Percentiles rank a stretch among this genome's conserved stretches.
These are phyloP conservation scores for Pestalotiopsis sp. DNA, from an alignment of 2,329 filamentous ascomycete species.

Conservation along the genomic window DNA sequence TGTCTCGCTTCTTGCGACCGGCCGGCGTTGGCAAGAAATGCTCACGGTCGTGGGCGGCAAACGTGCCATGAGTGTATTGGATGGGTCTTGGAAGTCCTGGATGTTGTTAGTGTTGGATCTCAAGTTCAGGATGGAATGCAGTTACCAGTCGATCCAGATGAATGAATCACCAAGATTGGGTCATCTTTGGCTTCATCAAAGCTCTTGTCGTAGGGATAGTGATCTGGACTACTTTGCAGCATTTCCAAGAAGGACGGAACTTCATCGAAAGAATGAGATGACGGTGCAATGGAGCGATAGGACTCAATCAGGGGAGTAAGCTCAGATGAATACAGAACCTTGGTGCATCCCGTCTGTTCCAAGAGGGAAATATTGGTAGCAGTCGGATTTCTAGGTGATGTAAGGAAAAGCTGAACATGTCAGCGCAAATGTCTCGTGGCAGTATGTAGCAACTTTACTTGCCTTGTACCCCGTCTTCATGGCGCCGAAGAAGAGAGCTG, in stretches of 20 bases:
- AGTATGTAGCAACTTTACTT: background rate
- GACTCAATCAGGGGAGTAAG: constrained; percentile 17
- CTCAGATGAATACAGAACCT: constrained; percentile 21
- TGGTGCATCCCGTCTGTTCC: constrained; percentile 19
- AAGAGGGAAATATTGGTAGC: constrained; percentile 21
- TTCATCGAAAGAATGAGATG: background rate
- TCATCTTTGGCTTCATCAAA: constrained; percentile 24
- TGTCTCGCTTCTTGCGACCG: background rate
- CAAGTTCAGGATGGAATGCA: background rate
- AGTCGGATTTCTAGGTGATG: constrained; percentile 24
- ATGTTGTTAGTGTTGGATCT: background rate
- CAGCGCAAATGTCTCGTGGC: background rate
- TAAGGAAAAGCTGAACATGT: constrained; percentile 20
- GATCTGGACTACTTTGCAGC: constrained; percentile 17
- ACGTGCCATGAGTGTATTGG: constrained; percentile 13
- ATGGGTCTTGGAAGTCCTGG: constrained; percentile 16
- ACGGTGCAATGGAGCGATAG: background rate
- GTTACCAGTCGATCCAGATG: constrained; percentile 28
- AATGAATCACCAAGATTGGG: constrained; percentile 24
- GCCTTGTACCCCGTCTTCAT: constrained; percentile 41
- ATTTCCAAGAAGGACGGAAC: constrained; percentile 24
- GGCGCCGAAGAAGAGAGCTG: constrained; percentile 34
- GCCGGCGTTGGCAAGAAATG: constrained; percentile 13
- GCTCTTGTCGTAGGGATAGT: constrained; percentile 20
- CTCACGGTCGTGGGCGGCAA: constrained; percentile 2